phyloP scores from a whole-genome alignment of 305 asterid species.

The Solanum chacoense region DNA sequence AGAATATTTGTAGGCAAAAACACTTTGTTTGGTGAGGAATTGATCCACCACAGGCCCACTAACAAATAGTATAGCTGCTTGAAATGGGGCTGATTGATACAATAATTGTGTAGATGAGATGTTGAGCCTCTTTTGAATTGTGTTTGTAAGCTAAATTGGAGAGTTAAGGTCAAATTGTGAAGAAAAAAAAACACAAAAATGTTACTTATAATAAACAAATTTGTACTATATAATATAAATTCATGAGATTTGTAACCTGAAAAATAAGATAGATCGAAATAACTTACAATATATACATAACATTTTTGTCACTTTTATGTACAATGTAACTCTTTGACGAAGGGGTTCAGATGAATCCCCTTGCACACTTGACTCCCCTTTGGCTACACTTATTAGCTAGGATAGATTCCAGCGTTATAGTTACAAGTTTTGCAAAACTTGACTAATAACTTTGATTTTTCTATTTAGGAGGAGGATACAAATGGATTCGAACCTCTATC shows the following conservation, averaged over 20 bases:
- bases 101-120: slow-evolving; percentile 75
- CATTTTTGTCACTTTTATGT: background rate
- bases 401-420: background rate
- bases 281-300: background rate
- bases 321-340: background rate
- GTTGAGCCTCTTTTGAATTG: slow-evolving; percentile 75
- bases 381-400: background rate
- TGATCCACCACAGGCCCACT: slow-evolving; percentile 75
- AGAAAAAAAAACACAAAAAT: background rate
- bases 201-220: background rate
- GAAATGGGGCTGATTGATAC: slow-evolving; percentile 89
- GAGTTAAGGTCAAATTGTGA: background rate
- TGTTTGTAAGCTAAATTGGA: slow-evolving; percentile 66
- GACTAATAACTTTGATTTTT: background rate
- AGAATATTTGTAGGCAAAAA: slow-evolving; percentile 60
- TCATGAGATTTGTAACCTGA: background rate
- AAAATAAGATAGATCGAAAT: background rate
- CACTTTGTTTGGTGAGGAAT: slow-evolving; percentile 55
- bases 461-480: background rate
- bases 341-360: background rate
- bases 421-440: background rate
- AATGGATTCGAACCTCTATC: background rate
- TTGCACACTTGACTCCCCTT: background rate
- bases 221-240: too few relatives aligned
- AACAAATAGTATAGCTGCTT: slow-evolving; percentile 64